Evolutionary conservation across 805 yeast genomes (phyloP).

Genomic region (Saccharomycopsis lassenensis): DNA sequence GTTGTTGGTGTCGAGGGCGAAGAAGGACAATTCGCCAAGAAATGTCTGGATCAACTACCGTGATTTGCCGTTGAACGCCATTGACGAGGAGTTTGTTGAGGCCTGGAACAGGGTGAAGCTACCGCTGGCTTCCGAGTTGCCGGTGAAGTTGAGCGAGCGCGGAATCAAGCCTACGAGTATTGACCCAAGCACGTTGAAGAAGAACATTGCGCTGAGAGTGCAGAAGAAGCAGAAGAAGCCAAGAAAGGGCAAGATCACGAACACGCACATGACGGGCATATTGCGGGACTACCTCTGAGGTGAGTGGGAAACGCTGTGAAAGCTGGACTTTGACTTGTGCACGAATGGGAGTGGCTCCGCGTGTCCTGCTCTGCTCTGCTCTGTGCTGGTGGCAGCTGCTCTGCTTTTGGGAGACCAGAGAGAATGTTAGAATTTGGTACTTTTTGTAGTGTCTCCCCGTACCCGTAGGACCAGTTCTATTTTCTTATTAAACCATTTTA

Average conservation of each 20-base stretch:
- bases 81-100: constrained; percentile 72
- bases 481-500: too few species aligned
- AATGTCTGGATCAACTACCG: constrained; percentile 80
- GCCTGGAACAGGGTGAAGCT: constrained; percentile 74
- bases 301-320: too few species aligned
- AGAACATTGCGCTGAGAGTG: constrained; percentile 41
- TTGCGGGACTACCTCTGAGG: constrained; percentile 87
- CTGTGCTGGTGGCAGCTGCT: too few species aligned
- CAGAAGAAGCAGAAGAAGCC: constrained; percentile 83
- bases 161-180: constrained; percentile 96
- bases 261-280: constrained; percentile 93
- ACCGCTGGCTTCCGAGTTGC: constrained; percentile 75
- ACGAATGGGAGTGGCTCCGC: too few species aligned
- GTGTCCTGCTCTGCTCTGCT: too few species aligned
- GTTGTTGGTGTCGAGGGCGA: constrained; percentile 75
- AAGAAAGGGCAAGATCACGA: constrained; percentile 87
- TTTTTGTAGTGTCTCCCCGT: too few species aligned
- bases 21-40: constrained; percentile 90
- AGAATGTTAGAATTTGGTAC: too few species aligned
- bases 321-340: too few species aligned
- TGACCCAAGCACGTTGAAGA: constrained; percentile 90
- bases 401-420: too few species aligned
- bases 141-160: constrained; percentile 62
- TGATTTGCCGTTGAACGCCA: constrained; percentile 40
- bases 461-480: too few species aligned